These are phyloP conservation scores for Letharia lupina DNA, from an alignment of 495 filamentous ascomycete species.

Conservation along the genomic window DNA sequence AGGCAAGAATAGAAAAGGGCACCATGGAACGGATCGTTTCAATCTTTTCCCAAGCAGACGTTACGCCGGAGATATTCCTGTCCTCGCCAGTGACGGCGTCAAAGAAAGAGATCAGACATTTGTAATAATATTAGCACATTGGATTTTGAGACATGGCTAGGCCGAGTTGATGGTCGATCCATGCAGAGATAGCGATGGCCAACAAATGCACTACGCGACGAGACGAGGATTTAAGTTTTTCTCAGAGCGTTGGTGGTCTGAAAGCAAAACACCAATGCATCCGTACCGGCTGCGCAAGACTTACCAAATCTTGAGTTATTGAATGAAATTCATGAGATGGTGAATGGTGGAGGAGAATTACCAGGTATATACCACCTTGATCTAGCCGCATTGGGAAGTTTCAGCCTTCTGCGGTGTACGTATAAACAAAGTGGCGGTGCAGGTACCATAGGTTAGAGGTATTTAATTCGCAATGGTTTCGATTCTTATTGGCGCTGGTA, in stretches of 20 bases:
- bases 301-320: not conserved
- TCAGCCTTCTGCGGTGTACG: no score
- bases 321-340: no score
- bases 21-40: conserved; percentile 11
- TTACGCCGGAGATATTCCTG: conserved; percentile 2
- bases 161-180: not conserved
- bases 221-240: not conserved
- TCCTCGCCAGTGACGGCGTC: not conserved
- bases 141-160: not conserved
- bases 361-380: no score
- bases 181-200: not conserved
- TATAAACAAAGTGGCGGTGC: no score
- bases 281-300: not conserved
- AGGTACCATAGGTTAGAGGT: no score
- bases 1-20: conserved; percentile 15
- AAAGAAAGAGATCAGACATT: not conserved
- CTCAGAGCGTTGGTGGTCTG: no score
- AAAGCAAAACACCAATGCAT: not conserved
- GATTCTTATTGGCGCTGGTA: no score
- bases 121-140: not conserved
- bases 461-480: no score
- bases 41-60: not conserved
- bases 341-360: not conserved
- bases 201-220: not conserved
- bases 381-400: no score